Evolutionary conservation across 2,329 filamentous ascomycete species (phyloP).

Genomic region (Penicillium hordei): DNA sequence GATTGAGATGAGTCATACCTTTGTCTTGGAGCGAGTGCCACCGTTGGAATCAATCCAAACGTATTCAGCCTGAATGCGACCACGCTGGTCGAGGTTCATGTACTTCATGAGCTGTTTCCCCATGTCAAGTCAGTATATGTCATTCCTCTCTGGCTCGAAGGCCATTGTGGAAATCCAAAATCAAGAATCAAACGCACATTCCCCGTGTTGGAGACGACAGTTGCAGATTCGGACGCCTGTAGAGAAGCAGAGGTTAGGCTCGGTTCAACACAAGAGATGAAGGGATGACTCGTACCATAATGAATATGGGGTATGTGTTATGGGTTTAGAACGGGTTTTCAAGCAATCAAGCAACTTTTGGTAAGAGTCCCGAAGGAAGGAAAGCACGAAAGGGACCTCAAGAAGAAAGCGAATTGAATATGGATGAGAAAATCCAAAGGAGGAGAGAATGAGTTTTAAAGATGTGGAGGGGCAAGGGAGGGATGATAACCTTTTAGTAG

Average conservation of each 20-base stretch:
- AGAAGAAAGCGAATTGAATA: slow-evolving; percentile 14
- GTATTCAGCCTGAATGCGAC: slow-evolving; percentile 88
- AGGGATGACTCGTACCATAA: slow-evolving; percentile 26
- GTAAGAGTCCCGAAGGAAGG: slow-evolving; percentile 5
- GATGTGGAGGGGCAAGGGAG: slow-evolving; percentile 25
- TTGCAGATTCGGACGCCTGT: slow-evolving; percentile 41
- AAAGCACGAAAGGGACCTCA: slow-evolving; percentile 21
- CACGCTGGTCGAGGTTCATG: slow-evolving; percentile 85
- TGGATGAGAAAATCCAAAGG: slow-evolving; percentile 26
- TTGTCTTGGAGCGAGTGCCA: slow-evolving; percentile 89
- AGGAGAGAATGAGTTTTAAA: slow-evolving; percentile 27
- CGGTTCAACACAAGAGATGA: not conserved
- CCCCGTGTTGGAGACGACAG: slow-evolving; percentile 49
- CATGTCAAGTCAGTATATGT: slow-evolving; percentile 43
- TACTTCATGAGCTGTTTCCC: slow-evolving; percentile 79
- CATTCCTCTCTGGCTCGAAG: slow-evolving; percentile 30
- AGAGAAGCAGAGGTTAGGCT: slow-evolving; percentile 29
- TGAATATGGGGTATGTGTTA: slow-evolving; percentile 27
- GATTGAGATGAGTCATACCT: slow-evolving; percentile 62
- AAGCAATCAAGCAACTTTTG: slow-evolving; percentile 15
- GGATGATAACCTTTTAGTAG: slow-evolving; percentile 13
- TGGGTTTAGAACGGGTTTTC: slow-evolving; percentile 8
- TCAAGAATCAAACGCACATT: slow-evolving; percentile 44
- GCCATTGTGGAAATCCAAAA: slow-evolving; percentile 33
- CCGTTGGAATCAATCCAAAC: slow-evolving; percentile 89